phyloP scores from a whole-genome alignment of 23 red algal genomes.

The Chondrus crispus region DNA sequence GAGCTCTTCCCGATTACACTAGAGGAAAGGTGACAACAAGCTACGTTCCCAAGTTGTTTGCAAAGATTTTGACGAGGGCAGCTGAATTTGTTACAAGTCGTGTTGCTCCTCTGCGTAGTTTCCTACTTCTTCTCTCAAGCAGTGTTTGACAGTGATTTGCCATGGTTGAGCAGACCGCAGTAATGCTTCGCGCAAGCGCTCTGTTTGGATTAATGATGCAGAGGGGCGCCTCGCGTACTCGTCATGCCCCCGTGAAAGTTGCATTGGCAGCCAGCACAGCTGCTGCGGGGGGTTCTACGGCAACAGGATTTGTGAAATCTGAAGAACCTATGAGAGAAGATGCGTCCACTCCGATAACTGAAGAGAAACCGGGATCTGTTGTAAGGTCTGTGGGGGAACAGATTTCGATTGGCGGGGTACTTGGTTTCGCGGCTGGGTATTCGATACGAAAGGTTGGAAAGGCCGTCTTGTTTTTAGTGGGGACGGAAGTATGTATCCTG shows the following conservation, averaged over 20 bases:
- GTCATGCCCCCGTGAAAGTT: not conserved
- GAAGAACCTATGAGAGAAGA: not conserved
- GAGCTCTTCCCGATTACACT: too few species aligned
- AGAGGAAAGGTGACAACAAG: too few species aligned
- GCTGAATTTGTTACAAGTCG: too few species aligned
- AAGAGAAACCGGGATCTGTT: not conserved
- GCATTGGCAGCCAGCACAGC: not conserved
- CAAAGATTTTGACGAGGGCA: too few species aligned
- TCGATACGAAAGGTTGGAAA: slow-evolving; percentile 59
- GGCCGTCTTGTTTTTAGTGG: slow-evolving; percentile 54
- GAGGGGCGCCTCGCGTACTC: not conserved
- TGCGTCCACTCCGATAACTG: not conserved
- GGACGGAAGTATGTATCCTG: slow-evolving; percentile 71
- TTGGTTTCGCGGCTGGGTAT: slow-evolving; percentile 80
- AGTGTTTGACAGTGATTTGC: too few species aligned
- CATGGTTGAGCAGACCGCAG: too few species aligned
- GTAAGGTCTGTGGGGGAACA: slow-evolving; percentile 65
- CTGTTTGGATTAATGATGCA: not conserved
- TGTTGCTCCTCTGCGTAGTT: too few species aligned
- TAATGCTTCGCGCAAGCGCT: not conserved
- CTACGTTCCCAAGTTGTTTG: too few species aligned
- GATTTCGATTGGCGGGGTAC: slow-evolving; percentile 58
- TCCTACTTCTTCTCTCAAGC: too few species aligned
- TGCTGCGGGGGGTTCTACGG: not conserved
- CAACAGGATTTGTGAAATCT: not conserved